These are phyloP conservation scores for Stellera chamaejasme DNA, from an alignment of 345 rosid genomes.

Conservation along the genomic window DNA sequence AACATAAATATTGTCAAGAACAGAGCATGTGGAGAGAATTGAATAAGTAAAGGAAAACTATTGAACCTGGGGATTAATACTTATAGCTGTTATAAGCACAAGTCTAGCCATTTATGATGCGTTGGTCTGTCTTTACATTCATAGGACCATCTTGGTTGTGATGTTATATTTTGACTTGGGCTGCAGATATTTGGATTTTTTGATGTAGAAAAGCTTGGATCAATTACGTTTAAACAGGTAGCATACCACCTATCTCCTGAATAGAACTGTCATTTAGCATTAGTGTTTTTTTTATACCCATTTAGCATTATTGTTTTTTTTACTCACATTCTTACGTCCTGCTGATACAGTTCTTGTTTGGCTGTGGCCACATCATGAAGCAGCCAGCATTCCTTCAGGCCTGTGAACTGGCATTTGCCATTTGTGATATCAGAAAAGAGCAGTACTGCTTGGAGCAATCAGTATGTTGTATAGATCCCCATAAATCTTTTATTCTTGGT, in stretches of 20 bases:
- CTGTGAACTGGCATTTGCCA: constrained; percentile 60
- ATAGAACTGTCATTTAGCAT: background rate
- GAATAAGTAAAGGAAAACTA: too few relatives aligned
- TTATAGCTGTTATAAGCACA: too few relatives aligned
- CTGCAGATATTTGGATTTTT: constrained; percentile 75
- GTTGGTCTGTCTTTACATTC: background rate
- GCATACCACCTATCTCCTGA: background rate
- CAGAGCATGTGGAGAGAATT: too few relatives aligned
- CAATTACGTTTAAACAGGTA: constrained; percentile 92
- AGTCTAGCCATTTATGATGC: too few relatives aligned
- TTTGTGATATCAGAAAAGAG: constrained; percentile 39
- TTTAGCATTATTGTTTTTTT: too few relatives aligned
- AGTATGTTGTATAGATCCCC: constrained; percentile 26
- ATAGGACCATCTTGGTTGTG: background rate
- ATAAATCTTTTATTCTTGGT: background rate
- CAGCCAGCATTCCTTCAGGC: constrained; percentile 57
- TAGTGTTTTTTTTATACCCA: too few relatives aligned
- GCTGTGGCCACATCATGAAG: constrained; percentile 61
- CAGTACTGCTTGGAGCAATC: constrained; percentile 47
- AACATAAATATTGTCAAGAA: too few relatives aligned
- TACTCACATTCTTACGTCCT: constrained; percentile 8
- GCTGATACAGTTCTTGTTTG: constrained; percentile 66
- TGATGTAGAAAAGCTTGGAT: constrained; percentile 68
- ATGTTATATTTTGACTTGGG: background rate
- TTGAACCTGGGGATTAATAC: too few relatives aligned